These are phyloP conservation scores for Daldinia bambusicola DNA, from an alignment of 495 filamentous ascomycete species.

Conservation along the genomic window DNA sequence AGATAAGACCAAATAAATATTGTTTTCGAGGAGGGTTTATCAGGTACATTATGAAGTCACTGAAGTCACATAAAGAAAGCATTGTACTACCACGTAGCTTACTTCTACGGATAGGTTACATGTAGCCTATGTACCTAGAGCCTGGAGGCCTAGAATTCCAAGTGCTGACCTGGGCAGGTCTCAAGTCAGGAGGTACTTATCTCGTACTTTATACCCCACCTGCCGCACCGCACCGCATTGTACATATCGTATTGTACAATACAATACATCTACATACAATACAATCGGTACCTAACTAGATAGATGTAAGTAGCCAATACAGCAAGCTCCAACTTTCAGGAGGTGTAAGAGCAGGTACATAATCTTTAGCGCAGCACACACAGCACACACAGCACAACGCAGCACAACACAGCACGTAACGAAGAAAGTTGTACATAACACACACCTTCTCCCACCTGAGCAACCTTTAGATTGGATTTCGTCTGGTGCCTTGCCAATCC, in stretches of 20 bases:
- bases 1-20: background rate
- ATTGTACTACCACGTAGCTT: no score
- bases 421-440: background rate
- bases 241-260: background rate
- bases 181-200: slow-evolving; percentile 16
- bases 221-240: background rate
- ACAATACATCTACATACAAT: background rate
- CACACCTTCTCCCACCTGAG: background rate
- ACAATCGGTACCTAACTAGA: background rate
- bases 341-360: slow-evolving; percentile 5
- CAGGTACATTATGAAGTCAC: no score
- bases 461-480: slow-evolving; percentile 4
- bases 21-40: background rate
- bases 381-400: slow-evolving; percentile 3
- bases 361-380: slow-evolving; percentile 16
- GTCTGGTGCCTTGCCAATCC: slow-evolving; percentile 30
- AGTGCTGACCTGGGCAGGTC: no score
- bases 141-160: background rate
- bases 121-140: no score
- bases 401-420: slow-evolving; percentile 14
- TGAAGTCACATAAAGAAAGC: background rate
- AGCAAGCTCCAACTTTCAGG: slow-evolving; percentile 3
- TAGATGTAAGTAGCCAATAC: background rate
- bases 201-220: slow-evolving; percentile 10
- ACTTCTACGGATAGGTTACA: no score